Base-by-base conservation (phyloP, 805 yeast species). In the Saitoella complicata region DNA sequence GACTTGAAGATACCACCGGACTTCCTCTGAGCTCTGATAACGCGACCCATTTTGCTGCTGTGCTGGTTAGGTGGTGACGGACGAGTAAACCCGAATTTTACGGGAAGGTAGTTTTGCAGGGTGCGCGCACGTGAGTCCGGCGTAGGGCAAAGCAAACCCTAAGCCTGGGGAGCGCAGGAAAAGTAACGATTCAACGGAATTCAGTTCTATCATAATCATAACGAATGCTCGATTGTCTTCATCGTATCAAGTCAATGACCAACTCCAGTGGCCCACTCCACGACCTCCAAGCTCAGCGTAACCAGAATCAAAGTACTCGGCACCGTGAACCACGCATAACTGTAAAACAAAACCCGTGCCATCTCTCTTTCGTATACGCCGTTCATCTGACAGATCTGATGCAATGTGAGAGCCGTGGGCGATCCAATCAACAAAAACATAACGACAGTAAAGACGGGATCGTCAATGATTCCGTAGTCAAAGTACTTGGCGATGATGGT, bases 11-110 rank as follows among this genome's bases (percentile, higher is more conserved):
- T 86, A 66, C 97, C 88, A 70, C 98, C 97, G 73, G 95, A 95
- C 78, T 91, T 91, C 86, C 99, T 87, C 81, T 91, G 99, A 81
- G 91, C 91, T 78, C 98, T 94, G 78, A 91, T 91, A 75, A 91
- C 99, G 81, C 97, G 85, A 83, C 95, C 95, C 78, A 63, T 47
- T 41, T 38, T n/a, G 36, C n/a, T 33, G 36, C n/a, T 33, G 36
- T 21, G 21, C 4, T 21, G 21, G 21, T 21, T 21, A 21, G 21
- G 21, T 21, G 21, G 21, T 21, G 21, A 21, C 21, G 21, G 21
- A 21, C 21, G n/a, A n/a, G n/a, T n/a, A n/a, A n/a, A n/a, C n/a
- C n/a, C n/a, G n/a, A n/a, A n/a, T n/a, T n/a, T n/a, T n/a, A n/a
- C n/a, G n/a, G n/a, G n/a, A n/a, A n/a, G n/a, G n/a, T n/a, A n/a